These are phyloP conservation scores for Rutstroemia sydowiana DNA, from an alignment of 2,329 filamentous ascomycete species.

Conservation along the genomic window DNA sequence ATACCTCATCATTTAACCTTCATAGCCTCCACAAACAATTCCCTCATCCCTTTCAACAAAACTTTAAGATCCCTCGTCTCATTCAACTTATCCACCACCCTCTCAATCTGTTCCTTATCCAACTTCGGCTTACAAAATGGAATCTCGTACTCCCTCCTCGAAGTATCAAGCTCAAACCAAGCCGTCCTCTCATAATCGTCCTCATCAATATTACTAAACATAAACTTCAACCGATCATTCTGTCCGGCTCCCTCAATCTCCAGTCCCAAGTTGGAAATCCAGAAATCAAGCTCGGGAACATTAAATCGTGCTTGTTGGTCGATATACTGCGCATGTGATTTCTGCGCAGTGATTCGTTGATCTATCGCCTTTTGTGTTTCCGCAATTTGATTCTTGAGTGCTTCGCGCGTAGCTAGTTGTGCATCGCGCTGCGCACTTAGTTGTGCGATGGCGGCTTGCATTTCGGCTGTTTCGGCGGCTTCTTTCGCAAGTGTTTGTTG, in stretches of 20 bases:
- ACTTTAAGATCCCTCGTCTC: slow-evolving; percentile 67
- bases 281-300: slow-evolving; percentile 88
- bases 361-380: slow-evolving; percentile 66
- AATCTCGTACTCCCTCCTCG: slow-evolving; percentile 77
- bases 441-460: slow-evolving; percentile 54
- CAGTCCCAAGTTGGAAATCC: slow-evolving; percentile 84
- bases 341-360: slow-evolving; percentile 61
- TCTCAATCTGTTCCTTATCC: slow-evolving; percentile 69
- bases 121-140: slow-evolving; percentile 75
- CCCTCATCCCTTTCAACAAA: slow-evolving; percentile 75
- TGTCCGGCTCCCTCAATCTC: slow-evolving; percentile 82
- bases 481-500: slow-evolving; percentile 71
- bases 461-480: slow-evolving; percentile 68
- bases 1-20: not conserved
- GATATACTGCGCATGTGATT: slow-evolving; percentile 63
- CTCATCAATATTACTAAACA: slow-evolving; percentile 82
- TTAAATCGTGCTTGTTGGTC: slow-evolving; percentile 84
- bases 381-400: slow-evolving; percentile 53
- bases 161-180: slow-evolving; percentile 86
- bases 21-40: slow-evolving; percentile 64
- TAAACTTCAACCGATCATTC: slow-evolving; percentile 81
- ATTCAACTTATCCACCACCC: slow-evolving; percentile 71
- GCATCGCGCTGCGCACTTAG: slow-evolving; percentile 54
- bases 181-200: slow-evolving; percentile 82
- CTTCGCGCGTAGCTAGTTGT: slow-evolving; percentile 50